Conservation (phyloP, 352 stramenopile species). For the Phytopythium litorale region DNA sequence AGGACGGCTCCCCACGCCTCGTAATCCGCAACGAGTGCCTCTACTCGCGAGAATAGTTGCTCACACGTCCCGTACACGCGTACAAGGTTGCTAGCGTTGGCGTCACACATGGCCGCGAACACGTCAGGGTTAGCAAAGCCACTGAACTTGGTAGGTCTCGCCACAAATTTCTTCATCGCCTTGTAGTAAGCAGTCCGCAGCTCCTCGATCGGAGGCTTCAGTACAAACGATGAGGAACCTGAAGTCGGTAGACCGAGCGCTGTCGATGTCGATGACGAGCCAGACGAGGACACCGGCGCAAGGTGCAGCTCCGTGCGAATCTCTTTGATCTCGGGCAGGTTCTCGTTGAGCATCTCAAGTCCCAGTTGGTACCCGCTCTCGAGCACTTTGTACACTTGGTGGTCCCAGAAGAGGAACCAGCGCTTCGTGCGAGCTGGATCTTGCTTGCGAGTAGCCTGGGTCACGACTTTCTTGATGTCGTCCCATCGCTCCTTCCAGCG, state of each 20-base stretch:
- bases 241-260: background rate
- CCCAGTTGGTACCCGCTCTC: conserved; percentile 93
- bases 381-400: conserved; percentile 95
- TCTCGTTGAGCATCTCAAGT: conserved; percentile 93
- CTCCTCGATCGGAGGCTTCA: conserved; percentile 92
- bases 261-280: conserved; percentile 10
- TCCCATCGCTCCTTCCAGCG: conserved; percentile 89
- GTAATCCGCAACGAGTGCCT: conserved; percentile 72
- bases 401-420: conserved; percentile 93
- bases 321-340: conserved; percentile 88
- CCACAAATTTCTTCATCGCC: conserved; percentile 95
- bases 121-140: conserved; percentile 87
- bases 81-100: conserved; percentile 83
- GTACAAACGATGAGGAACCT: conserved; percentile 42
- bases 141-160: conserved; percentile 82
- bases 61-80: conserved; percentile 91
- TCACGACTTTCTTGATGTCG: conserved; percentile 75
- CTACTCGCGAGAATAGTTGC: conserved; percentile 82
- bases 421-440: conserved; percentile 74
- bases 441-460: conserved; percentile 76
- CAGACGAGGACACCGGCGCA: conserved; percentile 16
- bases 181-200: conserved; percentile 93
- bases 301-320: conserved; percentile 79
- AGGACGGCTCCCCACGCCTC: conserved; percentile 72
- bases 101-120: conserved; percentile 87